phyloP scores from a whole-genome alignment of 768 basidiomycete genomes.

The Rickenella mellea region DNA sequence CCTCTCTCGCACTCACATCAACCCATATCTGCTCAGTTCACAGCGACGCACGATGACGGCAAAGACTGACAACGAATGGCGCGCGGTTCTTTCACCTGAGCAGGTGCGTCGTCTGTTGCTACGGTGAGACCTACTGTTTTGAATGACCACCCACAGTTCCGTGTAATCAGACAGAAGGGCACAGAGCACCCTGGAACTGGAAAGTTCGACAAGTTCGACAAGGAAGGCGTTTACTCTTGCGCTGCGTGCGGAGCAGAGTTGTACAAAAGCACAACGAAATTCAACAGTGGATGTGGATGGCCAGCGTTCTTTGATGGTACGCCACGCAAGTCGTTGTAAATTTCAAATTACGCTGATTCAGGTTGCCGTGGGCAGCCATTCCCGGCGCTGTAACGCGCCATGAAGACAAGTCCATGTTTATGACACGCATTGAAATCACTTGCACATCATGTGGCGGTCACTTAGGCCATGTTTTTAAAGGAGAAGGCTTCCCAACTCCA shows the following conservation, averaged over 20 bases:
- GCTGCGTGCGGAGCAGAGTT: slow-evolving; percentile 75
- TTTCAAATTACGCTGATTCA: neutral
- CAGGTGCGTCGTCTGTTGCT: slow-evolving; percentile 45
- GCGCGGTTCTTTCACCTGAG: slow-evolving; percentile 66
- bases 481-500: slow-evolving; percentile 74
- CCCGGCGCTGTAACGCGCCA: slow-evolving; percentile 81
- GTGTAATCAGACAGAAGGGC: slow-evolving; percentile 76
- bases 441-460: slow-evolving; percentile 90
- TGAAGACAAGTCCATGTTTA: slow-evolving; percentile 59
- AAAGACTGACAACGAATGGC: slow-evolving; percentile 77
- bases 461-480: slow-evolving; percentile 92
- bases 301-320: slow-evolving; percentile 93
- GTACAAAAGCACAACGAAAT: slow-evolving; percentile 86
- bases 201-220: slow-evolving; percentile 63
- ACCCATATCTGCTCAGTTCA: too few species aligned
- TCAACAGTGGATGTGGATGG: slow-evolving; percentile 92
- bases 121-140: neutral
- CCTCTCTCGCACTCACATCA: too few species aligned
- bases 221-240: slow-evolving; percentile 65
- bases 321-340: slow-evolving; percentile 3
- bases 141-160: slow-evolving; percentile 51
- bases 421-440: slow-evolving; percentile 75
- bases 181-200: slow-evolving; percentile 75
- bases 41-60: too few species aligned
- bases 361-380: slow-evolving; percentile 45